These are phyloP conservation scores for Paradendryphiella salina DNA, from an alignment of 2,329 filamentous ascomycete species.

Conservation along the genomic window DNA sequence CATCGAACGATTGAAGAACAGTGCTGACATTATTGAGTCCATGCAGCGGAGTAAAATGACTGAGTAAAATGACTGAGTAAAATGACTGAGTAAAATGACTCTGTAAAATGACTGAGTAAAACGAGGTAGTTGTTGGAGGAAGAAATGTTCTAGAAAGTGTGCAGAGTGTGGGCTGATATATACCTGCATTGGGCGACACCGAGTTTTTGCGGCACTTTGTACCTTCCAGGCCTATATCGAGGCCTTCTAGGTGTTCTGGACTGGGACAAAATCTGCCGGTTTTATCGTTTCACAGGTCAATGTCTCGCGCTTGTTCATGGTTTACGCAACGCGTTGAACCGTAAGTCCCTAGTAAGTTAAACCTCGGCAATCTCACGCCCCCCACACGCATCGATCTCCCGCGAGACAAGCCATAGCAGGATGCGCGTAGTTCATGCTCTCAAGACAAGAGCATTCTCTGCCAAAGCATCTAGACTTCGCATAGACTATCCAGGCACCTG, in stretches of 20 bases:
- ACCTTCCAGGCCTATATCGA: not conserved
- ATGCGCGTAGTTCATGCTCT: not conserved
- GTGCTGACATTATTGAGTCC: too few species aligned
- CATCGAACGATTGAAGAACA: too few species aligned
- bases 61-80: too few species aligned
- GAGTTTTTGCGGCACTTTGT: not conserved
- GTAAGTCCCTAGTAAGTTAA: not conserved
- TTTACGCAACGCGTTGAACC: not conserved
- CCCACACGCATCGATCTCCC: not conserved
- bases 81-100: too few species aligned
- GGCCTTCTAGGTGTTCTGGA: not conserved
- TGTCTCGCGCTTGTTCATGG: not conserved
- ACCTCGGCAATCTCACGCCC: not conserved
- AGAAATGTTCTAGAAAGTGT: not conserved
- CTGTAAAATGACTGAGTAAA: too few species aligned
- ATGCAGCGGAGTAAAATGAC: too few species aligned
- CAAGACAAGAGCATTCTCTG: not conserved
- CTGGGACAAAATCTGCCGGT: too few species aligned
- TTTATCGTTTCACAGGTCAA: not conserved
- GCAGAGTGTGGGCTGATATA: too few species aligned
- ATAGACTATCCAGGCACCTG: not conserved
- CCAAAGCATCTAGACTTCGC: too few species aligned
- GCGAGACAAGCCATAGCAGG: not conserved
- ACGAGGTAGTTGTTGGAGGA: too few species aligned
- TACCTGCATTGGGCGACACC: not conserved